phyloP scores from a whole-genome alignment of 2,329 filamentous ascomycete species.

The Acarospora socialis region DNA sequence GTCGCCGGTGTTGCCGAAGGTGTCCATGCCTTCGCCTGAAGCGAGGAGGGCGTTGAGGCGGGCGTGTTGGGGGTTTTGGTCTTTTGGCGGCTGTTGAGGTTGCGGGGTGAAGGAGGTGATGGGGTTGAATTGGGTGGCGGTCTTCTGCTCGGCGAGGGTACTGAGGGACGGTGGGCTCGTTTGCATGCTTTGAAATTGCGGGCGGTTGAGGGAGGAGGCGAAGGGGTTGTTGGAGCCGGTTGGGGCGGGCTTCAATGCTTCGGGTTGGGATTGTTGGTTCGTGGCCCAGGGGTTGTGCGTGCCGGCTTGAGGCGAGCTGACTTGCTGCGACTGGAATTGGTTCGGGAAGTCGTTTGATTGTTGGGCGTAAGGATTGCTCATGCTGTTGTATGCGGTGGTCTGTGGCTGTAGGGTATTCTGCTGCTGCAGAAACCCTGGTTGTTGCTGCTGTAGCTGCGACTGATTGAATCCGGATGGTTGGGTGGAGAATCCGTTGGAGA shows the following conservation, averaged over 20 bases:
- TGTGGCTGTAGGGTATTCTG: conserved; percentile 42
- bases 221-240: conserved; percentile 99
- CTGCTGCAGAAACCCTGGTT: conserved; percentile 32
- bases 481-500: conserved; percentile 50
- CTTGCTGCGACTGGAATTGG: conserved; percentile 35
- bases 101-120: conserved; percentile 31
- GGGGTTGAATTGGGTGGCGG: conserved; percentile 48
- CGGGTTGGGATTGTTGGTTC: conserved; percentile 41
- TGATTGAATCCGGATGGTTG: conserved; percentile 59
- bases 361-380: conserved; percentile 46
- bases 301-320: conserved; percentile 57
- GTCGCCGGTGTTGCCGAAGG: conserved; percentile 93
- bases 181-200: conserved; percentile 44
- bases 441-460: conserved; percentile 28
- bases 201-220: conserved; percentile 51
- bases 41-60: conserved; percentile 77
- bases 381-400: conserved; percentile 41
- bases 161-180: conserved; percentile 56
- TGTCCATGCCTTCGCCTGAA: conserved; percentile 85
- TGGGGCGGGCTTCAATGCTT: conserved; percentile 61
- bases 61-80: conserved; percentile 44
- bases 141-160: conserved; percentile 71
- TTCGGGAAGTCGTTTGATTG: conserved; percentile 29
- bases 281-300: conserved; percentile 91
- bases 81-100: conserved; percentile 6